These are phyloP conservation scores for Paramecium caudatum DNA, from an alignment of 73 alveolate genomes.

Conservation along the genomic window DNA sequence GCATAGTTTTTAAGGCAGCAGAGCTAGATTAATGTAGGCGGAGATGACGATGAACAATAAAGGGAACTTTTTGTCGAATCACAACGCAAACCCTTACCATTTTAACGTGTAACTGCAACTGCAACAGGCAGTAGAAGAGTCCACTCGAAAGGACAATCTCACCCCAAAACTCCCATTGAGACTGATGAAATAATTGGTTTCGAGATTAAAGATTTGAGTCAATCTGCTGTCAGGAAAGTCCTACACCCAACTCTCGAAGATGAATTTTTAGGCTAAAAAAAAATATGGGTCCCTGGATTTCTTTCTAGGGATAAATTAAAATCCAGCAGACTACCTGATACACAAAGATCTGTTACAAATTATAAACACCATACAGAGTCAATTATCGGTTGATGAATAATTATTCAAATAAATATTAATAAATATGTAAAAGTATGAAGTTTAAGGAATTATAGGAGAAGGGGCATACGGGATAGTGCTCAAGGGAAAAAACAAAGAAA, in stretches of 20 bases:
- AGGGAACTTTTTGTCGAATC: not conserved
- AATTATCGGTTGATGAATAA: conserved; percentile 42
- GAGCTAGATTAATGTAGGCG: not conserved
- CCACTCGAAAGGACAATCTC: not conserved
- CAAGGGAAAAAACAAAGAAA: conserved; percentile 81
- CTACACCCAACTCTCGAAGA: conserved; percentile 61
- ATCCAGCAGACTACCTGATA: not conserved
- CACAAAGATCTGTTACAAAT: not conserved
- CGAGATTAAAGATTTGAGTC: not conserved
- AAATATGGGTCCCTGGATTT: conserved; percentile 63
- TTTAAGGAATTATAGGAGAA: conserved; percentile 57
- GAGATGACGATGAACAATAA: not conserved
- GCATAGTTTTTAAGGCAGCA: not conserved
- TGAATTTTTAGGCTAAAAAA: conserved; percentile 41
- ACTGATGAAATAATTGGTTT: not conserved
- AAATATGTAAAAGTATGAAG: conserved; percentile 34
- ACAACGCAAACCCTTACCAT: not conserved
- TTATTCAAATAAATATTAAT: conserved; percentile 7
- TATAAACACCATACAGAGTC: not conserved
- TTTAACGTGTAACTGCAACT: not conserved
- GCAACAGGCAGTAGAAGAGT: not conserved
- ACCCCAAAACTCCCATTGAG: not conserved
- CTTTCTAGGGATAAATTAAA: not conserved
- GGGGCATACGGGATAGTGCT: conserved; percentile 87
- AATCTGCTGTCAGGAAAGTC: not conserved